These are phyloP conservation scores for Alternaria brassicae DNA, from an alignment of 2,329 filamentous ascomycete genomes.

Conservation along the genomic window DNA sequence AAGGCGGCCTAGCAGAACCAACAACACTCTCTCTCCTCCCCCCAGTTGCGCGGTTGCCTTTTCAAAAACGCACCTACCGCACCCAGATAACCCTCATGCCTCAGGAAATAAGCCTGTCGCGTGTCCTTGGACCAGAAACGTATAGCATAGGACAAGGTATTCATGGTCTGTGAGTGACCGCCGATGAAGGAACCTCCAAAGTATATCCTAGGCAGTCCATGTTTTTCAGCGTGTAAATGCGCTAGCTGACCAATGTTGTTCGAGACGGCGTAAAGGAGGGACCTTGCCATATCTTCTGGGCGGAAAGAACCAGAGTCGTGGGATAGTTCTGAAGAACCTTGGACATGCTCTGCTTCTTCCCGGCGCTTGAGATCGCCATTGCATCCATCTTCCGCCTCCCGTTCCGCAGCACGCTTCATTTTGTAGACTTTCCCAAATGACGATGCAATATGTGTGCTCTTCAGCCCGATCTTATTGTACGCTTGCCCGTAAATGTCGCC, in stretches of 20 bases:
- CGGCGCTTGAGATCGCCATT: conserved; percentile 58
- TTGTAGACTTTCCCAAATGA: conserved; percentile 97
- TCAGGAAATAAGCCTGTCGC: conserved; percentile 94
- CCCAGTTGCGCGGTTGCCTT: conserved; percentile 90
- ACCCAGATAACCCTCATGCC: conserved; percentile 95
- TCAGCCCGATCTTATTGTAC: conserved; percentile 94
- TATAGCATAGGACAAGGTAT: conserved; percentile 95
- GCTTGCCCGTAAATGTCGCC: conserved; percentile 97
- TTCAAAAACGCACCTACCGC: conserved; percentile 94
- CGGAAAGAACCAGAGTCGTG: conserved; percentile 65
- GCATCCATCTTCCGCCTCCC: conserved; percentile 73
- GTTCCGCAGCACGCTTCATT: conserved; percentile 85
- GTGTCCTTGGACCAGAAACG: conserved; percentile 95
- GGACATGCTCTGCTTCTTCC: conserved; percentile 46
- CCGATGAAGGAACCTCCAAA: conserved; percentile 97
- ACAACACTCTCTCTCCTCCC: conserved; percentile 77
- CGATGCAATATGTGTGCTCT: conserved; percentile 93
- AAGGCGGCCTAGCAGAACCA: background rate
- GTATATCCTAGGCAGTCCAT: conserved; percentile 90
- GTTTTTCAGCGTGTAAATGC: conserved; percentile 95
- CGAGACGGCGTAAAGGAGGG: conserved; percentile 87
- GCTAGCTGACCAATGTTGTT: conserved; percentile 99
- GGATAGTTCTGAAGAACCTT: conserved; percentile 38
- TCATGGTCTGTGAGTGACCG: conserved; percentile 96
- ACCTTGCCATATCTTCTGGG: conserved; percentile 85